Conservation (phyloP, 371 early-diverging fungal species). For the Gilbertella persicaria region DNA sequence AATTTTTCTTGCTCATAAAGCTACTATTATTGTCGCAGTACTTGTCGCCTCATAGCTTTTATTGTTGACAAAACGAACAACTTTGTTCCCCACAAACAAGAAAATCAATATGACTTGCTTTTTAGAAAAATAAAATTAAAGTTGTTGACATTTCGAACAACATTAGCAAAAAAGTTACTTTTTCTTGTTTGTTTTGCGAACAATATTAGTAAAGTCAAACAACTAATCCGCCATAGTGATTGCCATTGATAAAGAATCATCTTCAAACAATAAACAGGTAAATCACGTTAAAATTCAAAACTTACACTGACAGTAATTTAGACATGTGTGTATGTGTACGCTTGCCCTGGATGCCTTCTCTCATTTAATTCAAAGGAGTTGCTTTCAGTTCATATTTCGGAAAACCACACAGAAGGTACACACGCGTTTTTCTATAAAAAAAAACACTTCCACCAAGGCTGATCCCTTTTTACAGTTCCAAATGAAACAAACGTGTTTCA, state of each 20-base stretch:
- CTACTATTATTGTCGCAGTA: too few relatives aligned
- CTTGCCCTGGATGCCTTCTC: constrained; percentile 8
- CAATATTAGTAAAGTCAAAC: too few relatives aligned
- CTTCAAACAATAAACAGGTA: constrained; percentile 11
- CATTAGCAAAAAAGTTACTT: too few relatives aligned
- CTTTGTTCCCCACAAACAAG: too few relatives aligned
- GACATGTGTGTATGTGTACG: constrained; percentile 1
- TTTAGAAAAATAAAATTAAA: too few relatives aligned
- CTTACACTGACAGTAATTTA: constrained; percentile 7
- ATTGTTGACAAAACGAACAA: too few relatives aligned
- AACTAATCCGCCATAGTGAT: too few relatives aligned
- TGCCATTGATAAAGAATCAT: constrained; percentile 4
- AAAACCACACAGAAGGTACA: constrained; percentile 12
- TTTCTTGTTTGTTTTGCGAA: too few relatives aligned
- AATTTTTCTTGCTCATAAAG: too few relatives aligned
- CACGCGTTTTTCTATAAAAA: constrained; percentile 4
- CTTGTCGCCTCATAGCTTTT: too few relatives aligned
- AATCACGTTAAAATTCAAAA: constrained; percentile 5
- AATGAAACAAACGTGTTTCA: constrained; percentile 9
- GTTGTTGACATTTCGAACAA: too few relatives aligned
- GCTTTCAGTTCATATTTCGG: constrained; percentile 5
- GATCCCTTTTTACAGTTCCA: constrained; percentile 9
- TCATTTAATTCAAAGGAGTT: constrained; percentile 4
- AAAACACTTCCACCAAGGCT: constrained; percentile 1
- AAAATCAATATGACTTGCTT: too few relatives aligned